Evolutionary conservation across 139 green algal species (phyloP).

Genomic region (Chlamydomonas incerta): DNA sequence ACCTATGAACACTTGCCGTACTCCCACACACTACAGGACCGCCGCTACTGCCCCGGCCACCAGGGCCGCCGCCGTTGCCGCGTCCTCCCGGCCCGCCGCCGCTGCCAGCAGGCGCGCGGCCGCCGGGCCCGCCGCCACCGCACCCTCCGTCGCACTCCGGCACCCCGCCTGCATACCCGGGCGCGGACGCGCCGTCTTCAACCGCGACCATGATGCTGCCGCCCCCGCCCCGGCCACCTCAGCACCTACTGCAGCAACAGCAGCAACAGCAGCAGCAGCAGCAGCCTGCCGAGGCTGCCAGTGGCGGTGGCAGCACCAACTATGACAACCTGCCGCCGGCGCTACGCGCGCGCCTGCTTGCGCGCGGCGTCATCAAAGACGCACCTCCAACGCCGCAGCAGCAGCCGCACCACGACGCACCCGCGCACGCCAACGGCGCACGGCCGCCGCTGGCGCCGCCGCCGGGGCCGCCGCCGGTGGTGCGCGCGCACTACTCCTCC

Average conservation of each 20-base stretch:
- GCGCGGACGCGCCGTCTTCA: neutral
- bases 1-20: too few species aligned
- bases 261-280: neutral
- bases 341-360: constrained; percentile 64
- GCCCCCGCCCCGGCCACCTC: neutral
- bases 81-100: neutral
- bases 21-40: neutral
- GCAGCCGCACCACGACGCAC: constrained; percentile 3
- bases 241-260: neutral
- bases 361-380: constrained; percentile 66
- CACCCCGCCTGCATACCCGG: neutral
- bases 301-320: neutral
- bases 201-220: neutral
- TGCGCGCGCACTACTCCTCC: constrained; percentile 5
- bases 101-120: too few species aligned
- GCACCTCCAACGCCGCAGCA: neutral
- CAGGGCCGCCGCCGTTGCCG: neutral
- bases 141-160: constrained; percentile 19
- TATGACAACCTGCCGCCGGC: constrained; percentile 64
- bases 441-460: neutral
- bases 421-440: too few species aligned
- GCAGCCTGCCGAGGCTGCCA: constrained; percentile 5
- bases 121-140: neutral
- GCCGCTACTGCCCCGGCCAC: neutral
- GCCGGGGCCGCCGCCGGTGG: neutral